Conservation (phyloP, 2,329 filamentous ascomycete species). For the Plenodomus tracheiphilus region DNA sequence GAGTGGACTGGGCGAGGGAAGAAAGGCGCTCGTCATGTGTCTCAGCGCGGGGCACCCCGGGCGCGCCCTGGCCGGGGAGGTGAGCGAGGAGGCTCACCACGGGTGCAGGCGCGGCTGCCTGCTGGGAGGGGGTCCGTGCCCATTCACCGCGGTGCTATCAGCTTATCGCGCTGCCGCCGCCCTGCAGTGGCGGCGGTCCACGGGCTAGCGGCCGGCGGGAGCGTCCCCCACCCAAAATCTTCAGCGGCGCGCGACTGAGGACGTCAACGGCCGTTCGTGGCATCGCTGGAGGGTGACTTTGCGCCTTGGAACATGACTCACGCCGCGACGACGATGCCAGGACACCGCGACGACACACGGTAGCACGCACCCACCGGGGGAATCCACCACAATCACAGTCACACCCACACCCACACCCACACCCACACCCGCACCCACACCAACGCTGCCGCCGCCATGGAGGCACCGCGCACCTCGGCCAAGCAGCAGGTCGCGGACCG, state of each 20-base stretch:
- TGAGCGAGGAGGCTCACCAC: too few species aligned
- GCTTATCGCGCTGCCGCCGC: conserved; percentile 24
- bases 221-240: conserved; percentile 27
- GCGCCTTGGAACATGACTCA: conserved; percentile 24
- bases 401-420: neutral
- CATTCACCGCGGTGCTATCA: conserved; percentile 22
- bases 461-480: conserved; percentile 42
- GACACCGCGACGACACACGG: conserved; percentile 8
- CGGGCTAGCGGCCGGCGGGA: conserved; percentile 4
- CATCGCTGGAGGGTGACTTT: too few species aligned
- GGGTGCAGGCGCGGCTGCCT: conserved; percentile 12
- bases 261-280: conserved; percentile 1
- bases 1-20: neutral
- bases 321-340: conserved; percentile 24
- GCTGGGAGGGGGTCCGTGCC: conserved; percentile 11
- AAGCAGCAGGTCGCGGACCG: conserved; percentile 92
- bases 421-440: neutral
- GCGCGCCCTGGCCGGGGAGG: too few species aligned
- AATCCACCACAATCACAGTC: neutral
- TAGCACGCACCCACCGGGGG: conserved; percentile 13
- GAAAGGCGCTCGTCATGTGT: neutral
- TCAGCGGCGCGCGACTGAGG: conserved; percentile 20
- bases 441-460: conserved; percentile 17
- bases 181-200: conserved; percentile 3
- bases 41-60: conserved; percentile 2